Evolutionary conservation across 2,329 filamentous ascomycete genomes (phyloP), one percentile per base, ranked within the genome.

Genomic region (Emmonsiellopsis sp.): DNA sequence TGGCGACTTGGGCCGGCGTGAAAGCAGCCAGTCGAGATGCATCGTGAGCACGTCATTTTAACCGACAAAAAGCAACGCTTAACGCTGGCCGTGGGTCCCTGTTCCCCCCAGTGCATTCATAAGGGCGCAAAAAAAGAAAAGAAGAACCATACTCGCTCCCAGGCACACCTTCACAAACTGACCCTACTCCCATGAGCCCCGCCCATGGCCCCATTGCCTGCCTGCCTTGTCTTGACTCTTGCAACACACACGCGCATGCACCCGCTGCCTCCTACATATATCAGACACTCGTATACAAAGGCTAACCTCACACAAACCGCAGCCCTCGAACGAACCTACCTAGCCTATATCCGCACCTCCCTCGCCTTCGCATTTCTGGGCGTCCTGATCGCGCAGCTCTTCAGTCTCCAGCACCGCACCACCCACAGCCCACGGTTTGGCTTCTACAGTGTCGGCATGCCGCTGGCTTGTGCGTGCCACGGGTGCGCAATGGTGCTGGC

Each of bases 241-340:
- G 6, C 2, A 37, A 34, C 10, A 16, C 13, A 49, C 13, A 26
- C 5, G 2, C 32, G n/a, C 2, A 6, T 2, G 7, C 46, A 11
- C n/a, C 15, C 32, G 3, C 2, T 40, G 6, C n/a, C 31, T 26
- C 31, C 16, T 30, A n/a, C 7, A 32, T 16, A 31, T 30, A 20
- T 9, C 34, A 20, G 9, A 31, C 11, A 48, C 10, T 11, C 10
- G 3, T 11, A 15, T 30, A 10, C 37, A 13, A 16, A 15, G 15
- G 30, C 55, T 51, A 38, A 57, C 41, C 15, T 26, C 37, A 26
- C 9, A 13, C 6, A 41, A 41, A 47, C 7, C 6, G 11, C 61
- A 89, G 86, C 86, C 38, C 78, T 89, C 52, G 85, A 90, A 68
- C 76, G 86, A 54, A 90, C 86, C 15, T 90, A 85, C 63, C 79